A percentile compares a stretch with the other conserved stretches of the same genome.
phyloP scores from a whole-genome alignment of 805 yeast genomes.

The Pichia cabralensis region DNA sequence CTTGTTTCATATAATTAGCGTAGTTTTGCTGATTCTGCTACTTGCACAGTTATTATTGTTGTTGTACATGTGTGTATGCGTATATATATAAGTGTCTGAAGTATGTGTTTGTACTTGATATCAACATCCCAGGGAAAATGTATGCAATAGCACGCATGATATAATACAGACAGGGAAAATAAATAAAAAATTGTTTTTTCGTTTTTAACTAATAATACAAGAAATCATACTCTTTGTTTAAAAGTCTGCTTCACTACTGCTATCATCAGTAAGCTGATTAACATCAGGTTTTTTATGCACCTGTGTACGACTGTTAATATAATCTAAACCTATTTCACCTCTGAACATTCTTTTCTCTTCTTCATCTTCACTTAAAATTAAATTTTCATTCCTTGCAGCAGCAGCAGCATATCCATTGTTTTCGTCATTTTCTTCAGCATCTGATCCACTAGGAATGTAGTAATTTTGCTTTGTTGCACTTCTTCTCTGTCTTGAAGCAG shows the following conservation, averaged over 20 bases:
- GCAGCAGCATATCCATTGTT: conserved; percentile 14
- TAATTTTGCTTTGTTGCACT: conserved; percentile 48
- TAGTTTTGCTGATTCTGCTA: too few relatives aligned
- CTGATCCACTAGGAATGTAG: conserved; percentile 54
- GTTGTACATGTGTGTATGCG: too few relatives aligned
- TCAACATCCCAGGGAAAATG: too few relatives aligned
- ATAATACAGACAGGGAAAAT: too few relatives aligned
- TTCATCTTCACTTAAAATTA: conserved; percentile 15
- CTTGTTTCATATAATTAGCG: too few relatives aligned
- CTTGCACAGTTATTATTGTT: too few relatives aligned
- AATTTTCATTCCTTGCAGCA: conserved; percentile 9
- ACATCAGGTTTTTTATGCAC: conserved; percentile 1
- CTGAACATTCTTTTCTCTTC: conserved; percentile 10
- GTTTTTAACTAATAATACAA: too few relatives aligned
- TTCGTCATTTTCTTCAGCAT: conserved; percentile 39
- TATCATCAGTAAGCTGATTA: conserved; percentile 1
- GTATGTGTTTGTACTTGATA: too few relatives aligned
- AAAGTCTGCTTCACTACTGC: conserved; percentile 7
- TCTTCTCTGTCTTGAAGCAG: conserved; percentile 4
- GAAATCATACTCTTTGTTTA: too few relatives aligned
- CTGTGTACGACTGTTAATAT: conserved; percentile 1
- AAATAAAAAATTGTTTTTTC: too few relatives aligned
- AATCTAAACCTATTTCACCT: conserved; percentile 9
- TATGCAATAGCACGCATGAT: too few relatives aligned
- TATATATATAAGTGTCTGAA: too few relatives aligned